Evolutionary conservation across 345 rosid species (phyloP).

Genomic region (Gossypium arboreum): DNA sequence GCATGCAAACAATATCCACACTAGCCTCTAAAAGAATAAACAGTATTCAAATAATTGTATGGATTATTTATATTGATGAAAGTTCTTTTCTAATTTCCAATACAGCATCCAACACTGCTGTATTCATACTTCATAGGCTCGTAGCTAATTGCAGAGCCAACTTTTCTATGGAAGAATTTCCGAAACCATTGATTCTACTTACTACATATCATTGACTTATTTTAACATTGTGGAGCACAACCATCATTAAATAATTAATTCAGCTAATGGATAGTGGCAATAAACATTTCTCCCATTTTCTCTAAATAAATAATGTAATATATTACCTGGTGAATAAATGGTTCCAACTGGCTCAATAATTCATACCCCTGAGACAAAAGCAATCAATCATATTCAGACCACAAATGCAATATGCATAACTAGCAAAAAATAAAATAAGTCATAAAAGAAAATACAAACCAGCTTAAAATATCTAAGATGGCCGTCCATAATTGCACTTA

Average conservation of each 20-base stretch:
- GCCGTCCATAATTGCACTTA: constrained; percentile 88
- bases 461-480: constrained; percentile 85
- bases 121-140: not conserved
- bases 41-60: not conserved
- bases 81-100: not conserved
- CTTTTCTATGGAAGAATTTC: not conserved
- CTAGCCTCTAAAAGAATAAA: not conserved
- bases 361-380: constrained; percentile 57
- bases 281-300: not conserved
- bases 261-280: not conserved
- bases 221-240: not conserved
- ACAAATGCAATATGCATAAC: constrained; percentile 3
- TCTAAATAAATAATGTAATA: not conserved
- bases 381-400: constrained; percentile 24
- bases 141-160: not conserved
- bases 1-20: not conserved
- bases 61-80: not conserved
- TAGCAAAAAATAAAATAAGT: constrained; percentile 3
- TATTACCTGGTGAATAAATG: constrained; percentile 78
- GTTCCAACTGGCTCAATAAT: constrained; percentile 69
- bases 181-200: not conserved
- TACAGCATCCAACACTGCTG: not conserved
- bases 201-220: not conserved
- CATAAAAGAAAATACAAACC: constrained; percentile 34
- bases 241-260: not conserved